Conservation (phyloP, 2,329 filamentous ascomycete genomes). For the Zymoseptoria passerinii region DNA sequence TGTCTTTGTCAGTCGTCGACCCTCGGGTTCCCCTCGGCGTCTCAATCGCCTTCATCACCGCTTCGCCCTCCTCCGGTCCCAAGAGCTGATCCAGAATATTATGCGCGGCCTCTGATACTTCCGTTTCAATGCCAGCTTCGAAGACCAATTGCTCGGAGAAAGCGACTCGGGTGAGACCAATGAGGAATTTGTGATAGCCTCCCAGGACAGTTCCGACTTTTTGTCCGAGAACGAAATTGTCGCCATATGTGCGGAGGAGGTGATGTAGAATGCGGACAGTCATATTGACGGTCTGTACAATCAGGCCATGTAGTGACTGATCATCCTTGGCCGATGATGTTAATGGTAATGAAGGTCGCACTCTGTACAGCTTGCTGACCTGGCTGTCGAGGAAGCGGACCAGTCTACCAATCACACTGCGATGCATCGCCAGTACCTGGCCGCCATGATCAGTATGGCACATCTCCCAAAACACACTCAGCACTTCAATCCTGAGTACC, state of each 20-base stretch:
- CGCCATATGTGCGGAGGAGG: conserved; percentile 49
- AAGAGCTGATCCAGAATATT: conserved; percentile 72
- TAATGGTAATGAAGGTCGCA: conserved; percentile 19
- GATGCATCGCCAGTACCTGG: conserved; percentile 58
- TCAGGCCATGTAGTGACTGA: conserved; percentile 30
- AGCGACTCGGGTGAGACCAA: conserved; percentile 72
- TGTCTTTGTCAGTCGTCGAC: not conserved
- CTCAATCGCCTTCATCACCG: conserved; percentile 41
- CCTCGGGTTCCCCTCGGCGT: conserved; percentile 24
- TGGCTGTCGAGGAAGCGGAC: conserved; percentile 69
- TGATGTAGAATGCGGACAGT: conserved; percentile 54
- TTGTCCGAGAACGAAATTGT: conserved; percentile 55
- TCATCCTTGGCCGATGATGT: not conserved
- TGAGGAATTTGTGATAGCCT: conserved; percentile 71
- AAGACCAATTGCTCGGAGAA: conserved; percentile 74
- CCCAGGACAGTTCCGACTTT: conserved; percentile 65
- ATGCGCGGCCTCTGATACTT: conserved; percentile 72
- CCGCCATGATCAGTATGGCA: conserved; percentile 55
- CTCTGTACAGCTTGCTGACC: conserved; percentile 51
- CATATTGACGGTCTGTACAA: conserved; percentile 48
- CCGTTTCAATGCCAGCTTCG: conserved; percentile 66
- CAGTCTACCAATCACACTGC: conserved; percentile 62
- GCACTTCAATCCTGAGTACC: conserved; percentile 40
- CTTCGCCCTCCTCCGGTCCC: conserved; percentile 69
- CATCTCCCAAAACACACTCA: conserved; percentile 48